Evolutionary conservation across 2,329 filamentous ascomycete genomes (phyloP), one percentile per base, ranked within the genome.

Genomic region (Aspergillus brunneoviolaceus): DNA sequence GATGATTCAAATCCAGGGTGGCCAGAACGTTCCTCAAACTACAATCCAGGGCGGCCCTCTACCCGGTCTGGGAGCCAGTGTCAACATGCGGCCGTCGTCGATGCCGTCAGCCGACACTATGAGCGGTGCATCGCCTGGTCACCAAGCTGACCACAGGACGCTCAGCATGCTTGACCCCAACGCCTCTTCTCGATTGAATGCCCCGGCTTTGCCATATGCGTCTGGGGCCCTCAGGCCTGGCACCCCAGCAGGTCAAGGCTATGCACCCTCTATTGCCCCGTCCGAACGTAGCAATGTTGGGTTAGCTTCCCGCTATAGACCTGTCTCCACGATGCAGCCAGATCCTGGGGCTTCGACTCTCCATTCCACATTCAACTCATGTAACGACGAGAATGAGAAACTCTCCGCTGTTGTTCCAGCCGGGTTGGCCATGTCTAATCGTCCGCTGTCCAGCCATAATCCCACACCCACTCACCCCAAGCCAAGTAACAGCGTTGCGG

Each of bases 211-310:
- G 55, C 70, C 73, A 11, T 70, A 76, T 54, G 59, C 72, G 2
- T 69, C 75, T 7, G 65, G 67, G 58, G 62, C 58, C 58, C 63
- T 58, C 47, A 66, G 63, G 58, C 70, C 72, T 49, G 65, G 61
- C 59, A 69, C 66, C 55, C 61, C 64, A 57, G 63, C 60, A 57
- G 70, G 68, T 33, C 67, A 67, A 60, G 75, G 84, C 9, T 98
- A 98, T 76, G 85, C 92, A 1, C 87, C 92, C 1, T 98, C 94
- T 0, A 96, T 99, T 66, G 94, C 95, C 2, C 95, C 95, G 1
- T 96, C 92, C 5, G 95, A 98, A 79, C 89, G 95, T 62, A 98
- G 93, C 81, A 98, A 96, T 74, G 81, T 97, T 62, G 95, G 95
- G 16, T 84, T 96, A 55, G 92, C 95, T 9, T 89, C 91, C 33